Conservation (phyloP, 2,329 filamentous ascomycete species). For the Verticillium nonalfalfae region DNA sequence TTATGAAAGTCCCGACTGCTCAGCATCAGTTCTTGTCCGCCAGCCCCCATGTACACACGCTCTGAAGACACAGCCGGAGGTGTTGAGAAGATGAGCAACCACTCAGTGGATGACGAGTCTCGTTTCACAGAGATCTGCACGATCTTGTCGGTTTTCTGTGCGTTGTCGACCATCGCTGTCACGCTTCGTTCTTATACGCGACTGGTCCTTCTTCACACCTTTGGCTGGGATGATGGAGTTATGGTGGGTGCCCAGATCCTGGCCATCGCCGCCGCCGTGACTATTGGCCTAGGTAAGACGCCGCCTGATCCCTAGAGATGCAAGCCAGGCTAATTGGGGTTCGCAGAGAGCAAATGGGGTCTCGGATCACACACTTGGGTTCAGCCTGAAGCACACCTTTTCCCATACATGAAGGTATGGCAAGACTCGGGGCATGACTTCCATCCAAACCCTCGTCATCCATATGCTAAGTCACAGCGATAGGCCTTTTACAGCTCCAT, state of each 20-base stretch:
- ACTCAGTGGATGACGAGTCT: constrained; percentile 13
- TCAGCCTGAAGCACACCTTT: constrained; percentile 9
- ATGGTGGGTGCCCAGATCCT: constrained; percentile 15
- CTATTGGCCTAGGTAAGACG: constrained; percentile 16
- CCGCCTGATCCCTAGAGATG: not conserved
- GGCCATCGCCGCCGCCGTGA: constrained; percentile 12
- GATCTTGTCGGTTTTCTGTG: constrained; percentile 14
- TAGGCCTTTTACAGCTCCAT: constrained; percentile 24
- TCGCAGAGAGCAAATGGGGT: constrained; percentile 15
- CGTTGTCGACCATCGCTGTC: constrained; percentile 14
- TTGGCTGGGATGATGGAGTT: constrained; percentile 16
- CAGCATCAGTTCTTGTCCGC: too few relatives aligned
- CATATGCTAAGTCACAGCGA: not conserved
- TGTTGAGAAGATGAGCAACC: constrained; percentile 6
- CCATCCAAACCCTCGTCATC: not conserved
- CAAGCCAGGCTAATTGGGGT: not conserved
- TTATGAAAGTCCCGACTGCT: too few relatives aligned
- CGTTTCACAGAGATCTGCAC: constrained; percentile 13
- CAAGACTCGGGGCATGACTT: not conserved
- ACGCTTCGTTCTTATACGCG: constrained; percentile 15
- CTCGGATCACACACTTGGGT: constrained; percentile 15
- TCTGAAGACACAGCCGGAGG: not conserved
- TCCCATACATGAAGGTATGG: constrained; percentile 15
- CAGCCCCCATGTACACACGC: not conserved
- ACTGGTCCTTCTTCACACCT: constrained; percentile 11